Conservation (phyloP, 75 land plant species). For the Azolla pinnata region DNA sequence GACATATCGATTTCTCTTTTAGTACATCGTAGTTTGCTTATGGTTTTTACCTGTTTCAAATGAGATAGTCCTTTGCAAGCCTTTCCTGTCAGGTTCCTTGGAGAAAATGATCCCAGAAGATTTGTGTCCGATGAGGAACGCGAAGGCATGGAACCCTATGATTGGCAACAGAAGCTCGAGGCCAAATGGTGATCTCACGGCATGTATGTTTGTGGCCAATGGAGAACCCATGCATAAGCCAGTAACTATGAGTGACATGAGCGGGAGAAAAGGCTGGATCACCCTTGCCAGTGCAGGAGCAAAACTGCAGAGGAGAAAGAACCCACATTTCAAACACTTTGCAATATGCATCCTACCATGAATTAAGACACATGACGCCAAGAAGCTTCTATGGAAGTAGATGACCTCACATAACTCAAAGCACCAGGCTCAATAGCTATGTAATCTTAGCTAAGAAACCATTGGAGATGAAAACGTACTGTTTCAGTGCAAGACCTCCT, state of each 20-base stretch:
- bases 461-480: conserved; percentile 23
- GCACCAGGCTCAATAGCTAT: neutral
- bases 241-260: conserved; percentile 76
- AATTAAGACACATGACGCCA: neutral
- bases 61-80: conserved; percentile 72
- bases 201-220: conserved; percentile 57
- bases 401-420: neutral
- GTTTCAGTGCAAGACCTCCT: conserved; percentile 65
- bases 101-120: conserved; percentile 43
- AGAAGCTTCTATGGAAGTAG: neutral
- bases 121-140: conserved; percentile 62
- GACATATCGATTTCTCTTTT: neutral
- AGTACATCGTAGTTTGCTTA: neutral
- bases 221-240: conserved; percentile 88
- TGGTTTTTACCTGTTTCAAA: conserved; percentile 69
- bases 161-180: conserved; percentile 46
- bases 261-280: conserved; percentile 66
- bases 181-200: conserved; percentile 76
- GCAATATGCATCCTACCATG: neutral
- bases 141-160: conserved; percentile 53
- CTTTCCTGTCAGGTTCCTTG: conserved; percentile 44
- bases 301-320: conserved; percentile 32
- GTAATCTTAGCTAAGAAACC: too few relatives aligned
- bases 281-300: conserved; percentile 41
- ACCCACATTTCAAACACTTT: too few relatives aligned